phyloP scores from a whole-genome alignment of 139 green algal species.

The Closterium sp. region DNA sequence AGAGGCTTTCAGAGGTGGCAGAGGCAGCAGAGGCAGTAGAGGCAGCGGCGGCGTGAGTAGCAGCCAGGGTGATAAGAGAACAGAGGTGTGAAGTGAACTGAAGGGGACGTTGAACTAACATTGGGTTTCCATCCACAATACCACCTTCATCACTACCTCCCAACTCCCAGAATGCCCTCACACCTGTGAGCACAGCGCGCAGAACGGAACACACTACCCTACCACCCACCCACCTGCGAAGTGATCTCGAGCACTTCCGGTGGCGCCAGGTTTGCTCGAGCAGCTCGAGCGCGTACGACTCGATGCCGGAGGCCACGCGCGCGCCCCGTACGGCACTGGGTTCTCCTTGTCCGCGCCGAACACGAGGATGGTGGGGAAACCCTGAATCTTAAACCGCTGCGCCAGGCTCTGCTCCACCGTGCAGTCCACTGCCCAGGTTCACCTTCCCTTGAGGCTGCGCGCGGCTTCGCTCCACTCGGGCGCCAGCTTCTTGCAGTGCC shows the following conservation, averaged over 20 bases:
- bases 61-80: background rate
- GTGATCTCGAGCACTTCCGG: slow-evolving; percentile 66
- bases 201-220: background rate
- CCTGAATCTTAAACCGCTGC: slow-evolving; percentile 51
- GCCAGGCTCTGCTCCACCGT: slow-evolving; percentile 35
- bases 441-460: slow-evolving; percentile 65
- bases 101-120: background rate
- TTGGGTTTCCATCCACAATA: background rate
- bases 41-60: background rate
- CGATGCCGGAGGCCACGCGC: slow-evolving; percentile 64
- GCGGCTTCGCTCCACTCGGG: slow-evolving; percentile 73
- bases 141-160: background rate
- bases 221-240: slow-evolving; percentile 56
- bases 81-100: background rate
- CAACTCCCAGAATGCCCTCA: background rate
- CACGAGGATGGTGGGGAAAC: slow-evolving; percentile 89
- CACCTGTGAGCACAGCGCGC: background rate
- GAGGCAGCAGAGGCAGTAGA: background rate
- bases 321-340: slow-evolving; percentile 75
- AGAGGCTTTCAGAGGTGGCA: background rate
- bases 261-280: slow-evolving; percentile 4
- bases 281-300: slow-evolving; percentile 47
- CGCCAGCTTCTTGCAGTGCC: slow-evolving; percentile 87
- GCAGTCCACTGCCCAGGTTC: slow-evolving; percentile 84
- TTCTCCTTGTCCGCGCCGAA: slow-evolving; percentile 77